phyloP scores from a whole-genome alignment of 306 rosid genomes.

The Lablab purpureus region DNA sequence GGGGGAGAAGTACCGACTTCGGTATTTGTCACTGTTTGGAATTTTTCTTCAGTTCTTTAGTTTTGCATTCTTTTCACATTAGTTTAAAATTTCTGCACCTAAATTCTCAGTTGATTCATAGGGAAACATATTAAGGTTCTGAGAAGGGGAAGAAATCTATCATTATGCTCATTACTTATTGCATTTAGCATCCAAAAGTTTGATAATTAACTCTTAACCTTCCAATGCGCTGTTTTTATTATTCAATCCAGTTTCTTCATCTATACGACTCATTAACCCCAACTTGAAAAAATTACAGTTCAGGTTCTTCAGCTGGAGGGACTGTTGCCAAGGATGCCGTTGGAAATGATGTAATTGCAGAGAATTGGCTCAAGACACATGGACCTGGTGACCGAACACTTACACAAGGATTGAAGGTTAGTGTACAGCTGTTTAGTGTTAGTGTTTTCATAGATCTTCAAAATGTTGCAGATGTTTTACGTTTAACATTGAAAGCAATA shows the following conservation, averaged over 20 bases:
- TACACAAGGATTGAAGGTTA: slow-evolving; percentile 91
- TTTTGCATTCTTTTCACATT: not conserved
- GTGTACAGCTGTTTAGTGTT: not conserved
- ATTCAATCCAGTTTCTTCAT: slow-evolving; percentile 32
- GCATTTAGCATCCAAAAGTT: slow-evolving; percentile 26
- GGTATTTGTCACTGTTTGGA: not conserved
- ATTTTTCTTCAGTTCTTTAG: not conserved
- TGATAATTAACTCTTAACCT: slow-evolving; percentile 10
- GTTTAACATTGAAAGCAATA: slow-evolving; percentile 13
- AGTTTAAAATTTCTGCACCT: slow-evolving; percentile 4
- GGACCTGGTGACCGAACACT: slow-evolving; percentile 94
- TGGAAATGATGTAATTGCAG: slow-evolving; percentile 85
- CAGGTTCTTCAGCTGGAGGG: slow-evolving; percentile 72
- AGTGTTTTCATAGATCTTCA: not conserved
- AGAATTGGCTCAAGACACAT: slow-evolving; percentile 83
- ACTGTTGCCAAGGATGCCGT: slow-evolving; percentile 82
- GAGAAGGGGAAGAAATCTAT: not conserved
- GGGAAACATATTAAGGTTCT: not conserved
- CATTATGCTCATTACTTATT: not conserved
- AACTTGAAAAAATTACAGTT: slow-evolving; percentile 49
- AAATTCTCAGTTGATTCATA: slow-evolving; percentile 15
- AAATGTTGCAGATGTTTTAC: slow-evolving; percentile 1
- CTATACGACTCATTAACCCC: slow-evolving; percentile 3
- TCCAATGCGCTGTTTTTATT: slow-evolving; percentile 26
- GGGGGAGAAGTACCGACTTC: slow-evolving; percentile 9